These are phyloP conservation scores for Xylona heveae DNA, from an alignment of 495 filamentous ascomycete species.

Conservation along the genomic window DNA sequence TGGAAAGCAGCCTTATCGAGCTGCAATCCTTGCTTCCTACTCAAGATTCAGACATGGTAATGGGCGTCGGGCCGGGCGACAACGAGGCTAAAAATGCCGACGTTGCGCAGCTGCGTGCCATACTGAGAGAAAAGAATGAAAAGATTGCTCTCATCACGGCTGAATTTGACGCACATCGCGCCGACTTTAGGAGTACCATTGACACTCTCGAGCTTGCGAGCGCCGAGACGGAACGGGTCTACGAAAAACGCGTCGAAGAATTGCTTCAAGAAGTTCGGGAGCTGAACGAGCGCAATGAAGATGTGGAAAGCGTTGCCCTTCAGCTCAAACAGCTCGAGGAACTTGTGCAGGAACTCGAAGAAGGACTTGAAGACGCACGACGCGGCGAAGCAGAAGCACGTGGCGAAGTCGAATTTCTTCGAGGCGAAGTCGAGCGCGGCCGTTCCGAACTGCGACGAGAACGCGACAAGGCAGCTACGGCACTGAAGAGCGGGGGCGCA, in stretches of 20 bases:
- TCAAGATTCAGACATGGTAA: slow-evolving; percentile 22
- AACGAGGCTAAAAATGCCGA: too few relatives aligned
- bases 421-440: slow-evolving; percentile 90
- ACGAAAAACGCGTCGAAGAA: slow-evolving; percentile 80
- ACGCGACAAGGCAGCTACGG: slow-evolving; percentile 62
- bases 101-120: slow-evolving; percentile 47
- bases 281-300: slow-evolving; percentile 57
- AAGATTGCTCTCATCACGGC: slow-evolving; percentile 79
- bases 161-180: slow-evolving; percentile 88
- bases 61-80: slow-evolving; percentile 41
- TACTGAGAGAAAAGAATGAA: slow-evolving; percentile 89
- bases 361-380: slow-evolving; percentile 86
- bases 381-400: slow-evolving; percentile 93
- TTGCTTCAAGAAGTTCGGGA: slow-evolving; percentile 71
- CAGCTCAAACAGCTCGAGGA: slow-evolving; percentile 94
- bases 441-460: slow-evolving; percentile 75
- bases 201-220: slow-evolving; percentile 93
- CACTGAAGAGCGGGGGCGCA: slow-evolving; percentile 28
- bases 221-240: slow-evolving; percentile 92
- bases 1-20: slow-evolving; percentile 59
- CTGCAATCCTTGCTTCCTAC: slow-evolving; percentile 45
- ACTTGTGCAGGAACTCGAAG: slow-evolving; percentile 86
- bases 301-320: slow-evolving; percentile 73
- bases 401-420: slow-evolving; percentile 87
- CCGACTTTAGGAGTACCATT: slow-evolving; percentile 90